A percentile compares a stretch with the other conserved stretches of the same genome.
phyloP scores from a whole-genome alignment of 1,284 basidiomycete species.

The Rhodotorula sp. region DNA sequence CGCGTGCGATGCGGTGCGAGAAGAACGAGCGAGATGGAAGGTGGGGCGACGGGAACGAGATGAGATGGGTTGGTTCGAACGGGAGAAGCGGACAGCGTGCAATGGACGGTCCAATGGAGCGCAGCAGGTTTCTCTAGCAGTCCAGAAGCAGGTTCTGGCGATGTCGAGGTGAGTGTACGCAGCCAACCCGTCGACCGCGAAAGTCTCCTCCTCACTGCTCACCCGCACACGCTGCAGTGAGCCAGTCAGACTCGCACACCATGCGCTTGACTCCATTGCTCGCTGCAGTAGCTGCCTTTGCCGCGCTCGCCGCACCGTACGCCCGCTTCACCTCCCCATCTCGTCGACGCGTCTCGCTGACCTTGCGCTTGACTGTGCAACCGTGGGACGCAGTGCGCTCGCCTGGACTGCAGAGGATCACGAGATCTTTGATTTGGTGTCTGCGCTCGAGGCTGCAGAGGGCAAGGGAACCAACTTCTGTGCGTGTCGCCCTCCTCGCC shows the following conservation, averaged over 20 bases:
- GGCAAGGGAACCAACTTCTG: constrained; percentile 89
- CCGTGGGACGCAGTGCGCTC: constrained; percentile 22
- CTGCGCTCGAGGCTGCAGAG: constrained; percentile 73
- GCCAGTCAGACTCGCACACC: too few species aligned
- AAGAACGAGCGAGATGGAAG: neutral
- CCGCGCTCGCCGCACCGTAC: constrained; percentile 24
- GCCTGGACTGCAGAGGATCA: constrained; percentile 45
- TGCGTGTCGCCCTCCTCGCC: constrained; percentile 56
- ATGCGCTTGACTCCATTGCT: constrained; percentile 22
- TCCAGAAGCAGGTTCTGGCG: too few species aligned
- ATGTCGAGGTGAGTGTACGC: too few species aligned
- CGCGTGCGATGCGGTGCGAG: neutral
- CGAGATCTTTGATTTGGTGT: constrained; percentile 94
- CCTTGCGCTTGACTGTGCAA: neutral
- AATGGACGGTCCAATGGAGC: too few species aligned
- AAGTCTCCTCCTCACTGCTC: too few species aligned
- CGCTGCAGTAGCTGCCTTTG: constrained; percentile 19
- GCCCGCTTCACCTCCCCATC: neutral
- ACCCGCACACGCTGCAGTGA: too few species aligned
- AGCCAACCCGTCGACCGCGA: too few species aligned
- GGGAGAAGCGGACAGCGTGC: too few species aligned
- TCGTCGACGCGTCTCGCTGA: neutral
- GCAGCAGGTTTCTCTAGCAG: too few species aligned
- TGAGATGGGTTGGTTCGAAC: too few species aligned
- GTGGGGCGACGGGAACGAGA: neutral